phyloP scores from a whole-genome alignment of 345 rosid genomes.

The Corchorus olitorius region DNA sequence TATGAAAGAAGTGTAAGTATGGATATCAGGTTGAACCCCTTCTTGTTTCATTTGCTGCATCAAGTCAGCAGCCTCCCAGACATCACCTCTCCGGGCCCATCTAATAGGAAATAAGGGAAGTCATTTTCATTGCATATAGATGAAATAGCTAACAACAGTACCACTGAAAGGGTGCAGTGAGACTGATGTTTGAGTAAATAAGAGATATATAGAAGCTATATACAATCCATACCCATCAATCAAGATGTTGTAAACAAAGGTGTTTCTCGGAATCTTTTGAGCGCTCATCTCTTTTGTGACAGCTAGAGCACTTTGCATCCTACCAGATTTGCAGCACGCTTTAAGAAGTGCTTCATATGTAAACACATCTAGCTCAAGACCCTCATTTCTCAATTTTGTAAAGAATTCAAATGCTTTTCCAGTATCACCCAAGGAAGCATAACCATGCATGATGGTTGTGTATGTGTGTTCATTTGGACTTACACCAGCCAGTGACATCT shows the following conservation, averaged over 20 bases:
- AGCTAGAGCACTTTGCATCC: constrained; percentile 98
- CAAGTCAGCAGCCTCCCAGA: constrained; percentile 97
- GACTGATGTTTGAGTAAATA: neutral
- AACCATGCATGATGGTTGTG: constrained; percentile 97
- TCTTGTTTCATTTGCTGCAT: constrained; percentile 92
- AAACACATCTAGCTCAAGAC: constrained; percentile 79
- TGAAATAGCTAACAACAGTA: neutral
- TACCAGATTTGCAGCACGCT: constrained; percentile 98
- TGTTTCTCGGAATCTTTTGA: constrained; percentile 77
- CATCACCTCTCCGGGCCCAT: constrained; percentile 98
- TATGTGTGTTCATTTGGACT: constrained; percentile 86
- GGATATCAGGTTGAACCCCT: constrained; percentile 88
- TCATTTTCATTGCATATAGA: neutral
- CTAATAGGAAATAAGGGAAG: constrained; percentile 30
- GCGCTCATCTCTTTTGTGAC: constrained; percentile 90
- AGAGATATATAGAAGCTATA: neutral
- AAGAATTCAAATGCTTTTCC: constrained; percentile 93
- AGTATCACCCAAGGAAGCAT: constrained; percentile 90
- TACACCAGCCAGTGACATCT: constrained; percentile 81
- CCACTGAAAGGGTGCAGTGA: neutral
- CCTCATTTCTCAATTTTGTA: constrained; percentile 74
- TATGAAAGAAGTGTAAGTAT: constrained; percentile 87
- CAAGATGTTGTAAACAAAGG: constrained; percentile 82
- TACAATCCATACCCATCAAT: constrained; percentile 74
- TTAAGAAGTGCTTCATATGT: constrained; percentile 91